phyloP scores from a whole-genome alignment of 2,329 filamentous ascomycete species.

The Knufia fluminis region DNA sequence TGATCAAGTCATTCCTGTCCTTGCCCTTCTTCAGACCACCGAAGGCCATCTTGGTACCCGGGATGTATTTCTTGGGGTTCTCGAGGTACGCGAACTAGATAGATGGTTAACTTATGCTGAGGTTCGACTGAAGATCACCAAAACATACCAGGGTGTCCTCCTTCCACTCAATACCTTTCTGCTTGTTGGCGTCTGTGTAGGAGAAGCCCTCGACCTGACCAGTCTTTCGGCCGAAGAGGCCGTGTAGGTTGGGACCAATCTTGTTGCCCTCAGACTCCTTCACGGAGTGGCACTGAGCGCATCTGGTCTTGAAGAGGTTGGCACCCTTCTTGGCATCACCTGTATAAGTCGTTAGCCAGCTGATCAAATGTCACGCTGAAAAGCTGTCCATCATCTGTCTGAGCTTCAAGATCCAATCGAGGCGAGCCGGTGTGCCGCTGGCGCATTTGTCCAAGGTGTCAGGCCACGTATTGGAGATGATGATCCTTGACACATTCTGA shows the following conservation, averaged over 20 bases:
- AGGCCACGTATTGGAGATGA: not conserved
- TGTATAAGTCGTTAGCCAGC: constrained; percentile 32
- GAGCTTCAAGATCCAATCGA: not conserved
- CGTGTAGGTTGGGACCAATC: constrained; percentile 93
- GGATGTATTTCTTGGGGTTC: constrained; percentile 99
- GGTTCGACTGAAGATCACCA: not conserved
- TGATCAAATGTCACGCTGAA: not conserved
- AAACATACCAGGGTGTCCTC: constrained; percentile 67
- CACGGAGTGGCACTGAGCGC: constrained; percentile 96
- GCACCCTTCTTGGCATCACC: constrained; percentile 95
- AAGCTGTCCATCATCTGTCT: not conserved
- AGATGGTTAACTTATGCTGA: not conserved
- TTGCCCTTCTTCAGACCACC: constrained; percentile 99
- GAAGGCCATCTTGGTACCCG: constrained; percentile 99
- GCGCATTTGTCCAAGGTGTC: not conserved
- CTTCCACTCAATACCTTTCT: constrained; percentile 83
- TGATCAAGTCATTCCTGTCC: constrained; percentile 98
- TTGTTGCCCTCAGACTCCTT: constrained; percentile 89
- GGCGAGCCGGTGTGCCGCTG: not conserved
- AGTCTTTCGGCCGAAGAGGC: constrained; percentile 93
- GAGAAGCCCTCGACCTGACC: constrained; percentile 85
- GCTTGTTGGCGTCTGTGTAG: constrained; percentile 99
- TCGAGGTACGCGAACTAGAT: constrained; percentile 89
- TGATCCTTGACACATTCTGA: no score
- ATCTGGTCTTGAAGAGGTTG: constrained; percentile 98